These are phyloP conservation scores for Harringtonia lauricola DNA, from an alignment of 2,329 filamentous ascomycete genomes.

Conservation along the genomic window DNA sequence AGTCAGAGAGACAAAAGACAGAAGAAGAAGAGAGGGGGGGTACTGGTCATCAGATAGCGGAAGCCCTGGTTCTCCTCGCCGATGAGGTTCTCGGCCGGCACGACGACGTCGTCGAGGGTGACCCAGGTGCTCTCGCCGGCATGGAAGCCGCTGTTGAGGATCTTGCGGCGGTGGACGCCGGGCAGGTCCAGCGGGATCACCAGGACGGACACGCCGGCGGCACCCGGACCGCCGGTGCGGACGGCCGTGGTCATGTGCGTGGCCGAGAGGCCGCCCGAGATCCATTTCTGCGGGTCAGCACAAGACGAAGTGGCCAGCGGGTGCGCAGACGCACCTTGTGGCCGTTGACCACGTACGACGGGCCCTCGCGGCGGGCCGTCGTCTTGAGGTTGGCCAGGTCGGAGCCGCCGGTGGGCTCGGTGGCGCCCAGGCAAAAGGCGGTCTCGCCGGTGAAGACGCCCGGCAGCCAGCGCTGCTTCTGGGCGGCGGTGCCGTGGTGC, in stretches of 20 bases:
- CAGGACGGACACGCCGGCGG: constrained; percentile 65
- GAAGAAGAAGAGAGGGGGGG: background rate
- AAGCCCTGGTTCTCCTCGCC: background rate
- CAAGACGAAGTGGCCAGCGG: too few species aligned
- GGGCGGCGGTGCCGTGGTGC: constrained; percentile 5
- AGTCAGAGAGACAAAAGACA: too few species aligned
- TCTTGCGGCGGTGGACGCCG: constrained; percentile 63
- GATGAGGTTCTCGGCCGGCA: constrained; percentile 45
- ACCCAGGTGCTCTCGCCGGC: constrained; percentile 41
- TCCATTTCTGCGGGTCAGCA: too few species aligned
- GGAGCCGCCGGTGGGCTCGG: constrained; percentile 73
- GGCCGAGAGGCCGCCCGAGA: constrained; percentile 59
- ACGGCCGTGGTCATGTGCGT: constrained; percentile 72
- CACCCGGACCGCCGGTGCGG: constrained; percentile 43
- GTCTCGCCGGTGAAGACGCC: constrained; percentile 57
- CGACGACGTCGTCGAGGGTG: constrained; percentile 77
- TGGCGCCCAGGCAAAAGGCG: constrained; percentile 79
- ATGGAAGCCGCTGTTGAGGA: constrained; percentile 27
- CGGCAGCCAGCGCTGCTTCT: constrained; percentile 2
- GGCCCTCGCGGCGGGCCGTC: constrained; percentile 62
- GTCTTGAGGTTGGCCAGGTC: constrained; percentile 73
- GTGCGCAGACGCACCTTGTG: too few species aligned
- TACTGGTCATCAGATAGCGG: background rate
- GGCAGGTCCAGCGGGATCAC: constrained; percentile 42
- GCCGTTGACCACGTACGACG: constrained; percentile 62